phyloP scores from a whole-genome alignment of 139 green algal species.

The Raphidocelis subcapitata region DNA sequence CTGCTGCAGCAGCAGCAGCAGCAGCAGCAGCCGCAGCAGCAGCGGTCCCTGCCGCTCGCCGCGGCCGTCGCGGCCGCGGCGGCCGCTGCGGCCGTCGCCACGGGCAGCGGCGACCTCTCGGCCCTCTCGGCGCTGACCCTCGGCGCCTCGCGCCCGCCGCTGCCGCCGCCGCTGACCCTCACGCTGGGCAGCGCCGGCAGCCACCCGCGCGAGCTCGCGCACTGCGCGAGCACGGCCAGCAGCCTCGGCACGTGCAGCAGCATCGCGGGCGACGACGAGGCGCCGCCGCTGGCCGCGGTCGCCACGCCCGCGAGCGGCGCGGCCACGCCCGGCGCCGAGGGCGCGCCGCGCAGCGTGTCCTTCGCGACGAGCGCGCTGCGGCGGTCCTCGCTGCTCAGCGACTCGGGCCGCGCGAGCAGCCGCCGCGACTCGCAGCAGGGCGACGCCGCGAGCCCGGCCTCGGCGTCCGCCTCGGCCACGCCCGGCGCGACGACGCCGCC shows the following conservation, averaged over 20 bases:
- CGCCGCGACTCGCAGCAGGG: too few relatives aligned
- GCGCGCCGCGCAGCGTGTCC: neutral
- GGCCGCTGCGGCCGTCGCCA: too few relatives aligned
- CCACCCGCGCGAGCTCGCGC: neutral
- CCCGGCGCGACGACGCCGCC: neutral
- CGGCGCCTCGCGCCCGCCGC: neutral
- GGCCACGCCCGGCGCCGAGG: neutral
- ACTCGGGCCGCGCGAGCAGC: neutral
- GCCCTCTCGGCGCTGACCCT: too few relatives aligned
- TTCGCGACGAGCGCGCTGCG: neutral
- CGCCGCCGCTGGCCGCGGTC: neutral
- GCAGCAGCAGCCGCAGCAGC: too few relatives aligned
- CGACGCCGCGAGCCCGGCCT: too few relatives aligned
- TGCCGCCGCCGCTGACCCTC: neutral
- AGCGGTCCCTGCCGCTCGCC: too few relatives aligned
- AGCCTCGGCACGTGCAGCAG: neutral
- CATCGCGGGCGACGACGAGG: neutral
- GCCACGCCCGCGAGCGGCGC: too few relatives aligned
- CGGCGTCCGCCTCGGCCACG: neutral
- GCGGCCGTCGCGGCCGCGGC: too few relatives aligned
- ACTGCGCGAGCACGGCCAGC: neutral
- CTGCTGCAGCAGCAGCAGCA: too few relatives aligned
- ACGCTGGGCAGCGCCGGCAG: neutral
- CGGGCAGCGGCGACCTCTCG: too few relatives aligned
- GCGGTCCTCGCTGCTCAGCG: neutral